Base-by-base conservation (phyloP, 2,329 filamentous ascomycete species). In the Sphaerostilbella broomeana region DNA sequence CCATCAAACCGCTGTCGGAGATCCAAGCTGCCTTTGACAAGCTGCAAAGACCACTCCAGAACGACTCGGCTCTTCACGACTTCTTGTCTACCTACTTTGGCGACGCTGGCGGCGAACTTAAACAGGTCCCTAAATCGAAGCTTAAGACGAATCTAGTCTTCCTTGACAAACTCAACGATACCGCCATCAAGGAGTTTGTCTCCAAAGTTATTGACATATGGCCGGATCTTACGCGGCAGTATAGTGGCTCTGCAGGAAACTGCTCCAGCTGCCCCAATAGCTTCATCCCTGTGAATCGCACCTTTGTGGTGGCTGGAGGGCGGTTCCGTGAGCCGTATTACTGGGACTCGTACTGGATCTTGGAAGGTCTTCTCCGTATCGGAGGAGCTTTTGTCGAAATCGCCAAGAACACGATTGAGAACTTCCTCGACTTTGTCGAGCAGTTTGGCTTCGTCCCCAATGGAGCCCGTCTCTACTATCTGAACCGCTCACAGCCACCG, bases 281-380 rank as follows among this genome's bases (percentile, higher is more conserved):
- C 54, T 83, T 80, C 58, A 75, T 84, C 40, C 75, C 78, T 6
- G 55, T 84, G 43, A 81, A 80, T 51, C 73, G 76, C 42, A 79
- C 77, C 3, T 84, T 84, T 51, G 77, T 84, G n/a, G 72, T 84
- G 12, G 79, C 79, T 4, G 79, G 79, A 10, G 79, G 80, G n/a
- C 75, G 80, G 20, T 84, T 84, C 64, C 68, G 79, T 22, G 80
- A 84, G 58, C 71, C 77, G 2, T 84, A 84, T 54, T 84, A 84
- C 57, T 84, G 79, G 79, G 79, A 84, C 56, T 79, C 76, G 21
- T 83, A 74, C 61, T 82, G 77, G 78, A 80, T 83, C 34, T 50
- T 84, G 32, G 73, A 81, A 58, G 80, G 80, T 17, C 65, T 84
- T 17, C 59, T 84, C 22, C 71, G 79, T 32, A 83, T 78, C 0